Evolutionary conservation across 805 yeast genomes (phyloP), one percentile per base, ranked within the genome.

Genomic region (Ogataea trehaloabstinens): DNA sequence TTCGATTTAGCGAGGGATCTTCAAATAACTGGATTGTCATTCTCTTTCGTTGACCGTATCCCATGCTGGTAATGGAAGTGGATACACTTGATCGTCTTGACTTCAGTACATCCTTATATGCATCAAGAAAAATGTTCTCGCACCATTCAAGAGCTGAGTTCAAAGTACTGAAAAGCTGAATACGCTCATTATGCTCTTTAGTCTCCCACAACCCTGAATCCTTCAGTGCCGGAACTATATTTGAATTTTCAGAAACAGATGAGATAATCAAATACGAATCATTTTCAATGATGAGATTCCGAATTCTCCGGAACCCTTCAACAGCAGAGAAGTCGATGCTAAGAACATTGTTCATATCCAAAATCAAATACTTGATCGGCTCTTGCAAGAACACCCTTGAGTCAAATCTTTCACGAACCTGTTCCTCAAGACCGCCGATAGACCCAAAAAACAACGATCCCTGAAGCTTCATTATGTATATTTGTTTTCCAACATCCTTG

Each of bases 131-230:
- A 51, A 83, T 82, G 63, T 93, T 91, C 60, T 93, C 99, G 67
- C 97, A 88, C 96, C 96, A 91, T 62, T 93, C 98, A 30, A 93
- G 71, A 0, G 96, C 95, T 39, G 84, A 76, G 56, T 93, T 93
- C 51, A 93, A 71, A 38, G 86, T 84, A 38, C 75, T 76, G 56
- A 89, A 91, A 31, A 90, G 70, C 50, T 80, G 80, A 42, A 79
- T 76, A 18, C 60, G 42, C 19, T 67, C 71, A 13, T 69, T 63
- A 31, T 70, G 62, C 22, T 60, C 66, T 39, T 71, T 75, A 19
- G 66, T 68, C 25, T 72, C 79, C 74, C 90, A 80, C 16, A 91
- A 64, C 1, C 95, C 95, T 12, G 93, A 95, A 39, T 89, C 95
- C 46, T 80, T 70, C 43, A 93, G 73, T 0, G 93, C 85, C 31